Percentiles rank a stretch among this genome's conserved stretches.
phyloP scores from a whole-genome alignment of 202 grass and related monocot genomes.

The Panicum hallii region DNA sequence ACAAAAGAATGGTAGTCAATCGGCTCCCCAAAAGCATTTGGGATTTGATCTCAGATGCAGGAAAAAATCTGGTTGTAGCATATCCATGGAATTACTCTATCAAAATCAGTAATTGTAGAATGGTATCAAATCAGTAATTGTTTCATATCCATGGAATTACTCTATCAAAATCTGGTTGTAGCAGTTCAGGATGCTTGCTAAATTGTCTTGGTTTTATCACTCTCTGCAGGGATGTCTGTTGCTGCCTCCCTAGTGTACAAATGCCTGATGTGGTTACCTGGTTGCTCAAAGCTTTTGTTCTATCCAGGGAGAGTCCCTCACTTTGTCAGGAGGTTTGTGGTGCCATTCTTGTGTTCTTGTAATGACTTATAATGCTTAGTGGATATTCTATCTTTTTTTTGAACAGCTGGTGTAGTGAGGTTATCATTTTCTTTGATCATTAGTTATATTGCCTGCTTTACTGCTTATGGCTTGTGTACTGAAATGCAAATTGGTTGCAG shows the following conservation, averaged over 20 bases:
- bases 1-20: too few species aligned
- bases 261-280: slow-evolving; percentile 61
- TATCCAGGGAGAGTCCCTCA: slow-evolving; percentile 66
- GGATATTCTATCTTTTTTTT: slow-evolving; percentile 10
- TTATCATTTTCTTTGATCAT: slow-evolving; percentile 31
- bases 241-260: slow-evolving; percentile 59
- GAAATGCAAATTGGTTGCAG: slow-evolving; percentile 49
- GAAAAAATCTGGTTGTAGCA: too few species aligned
- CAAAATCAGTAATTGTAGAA: too few species aligned
- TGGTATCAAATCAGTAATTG: too few species aligned
- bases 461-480: slow-evolving; percentile 17
- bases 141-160: too few species aligned
- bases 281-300: slow-evolving; percentile 84
- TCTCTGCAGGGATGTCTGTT: slow-evolving; percentile 65
- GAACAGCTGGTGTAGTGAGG: not conserved
- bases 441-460: slow-evolving; percentile 23
- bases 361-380: not conserved
- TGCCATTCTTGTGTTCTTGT: not conserved
- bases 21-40: too few species aligned
- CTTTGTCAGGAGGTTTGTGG: slow-evolving; percentile 77
- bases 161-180: slow-evolving; percentile 19
- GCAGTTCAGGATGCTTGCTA: slow-evolving; percentile 6
- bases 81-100: too few species aligned
- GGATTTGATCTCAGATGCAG: too few species aligned
- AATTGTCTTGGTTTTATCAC: slow-evolving; percentile 26